Conservation (phyloP, 345 rosid genomes). For the Sapria himalayana region DNA sequence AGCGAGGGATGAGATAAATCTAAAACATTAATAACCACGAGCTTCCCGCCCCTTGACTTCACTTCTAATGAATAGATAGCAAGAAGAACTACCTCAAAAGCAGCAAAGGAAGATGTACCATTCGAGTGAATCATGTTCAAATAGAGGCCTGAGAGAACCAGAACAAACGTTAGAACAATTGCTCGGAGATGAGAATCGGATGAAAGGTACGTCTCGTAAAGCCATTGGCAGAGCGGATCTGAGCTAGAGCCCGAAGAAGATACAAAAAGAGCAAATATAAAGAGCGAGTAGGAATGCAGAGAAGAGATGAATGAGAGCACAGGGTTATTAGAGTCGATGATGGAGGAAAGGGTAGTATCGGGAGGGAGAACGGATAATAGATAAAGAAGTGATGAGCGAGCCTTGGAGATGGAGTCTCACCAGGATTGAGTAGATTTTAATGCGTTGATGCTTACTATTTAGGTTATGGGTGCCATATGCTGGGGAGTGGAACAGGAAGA, state of each 20-base stretch:
- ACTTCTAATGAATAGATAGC: conserved; percentile 67
- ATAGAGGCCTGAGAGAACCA: conserved; percentile 48
- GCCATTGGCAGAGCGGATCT: conserved; percentile 91
- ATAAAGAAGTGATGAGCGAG: conserved; percentile 56
- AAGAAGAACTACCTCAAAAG: conserved; percentile 83
- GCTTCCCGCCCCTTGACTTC: conserved; percentile 65
- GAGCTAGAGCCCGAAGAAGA: conserved; percentile 69
- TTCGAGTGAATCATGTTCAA: conserved; percentile 60
- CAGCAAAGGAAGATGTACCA: conserved; percentile 48
- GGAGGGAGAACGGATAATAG: conserved; percentile 44
- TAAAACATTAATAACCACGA: conserved; percentile 44
- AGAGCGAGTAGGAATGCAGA: conserved; percentile 30
- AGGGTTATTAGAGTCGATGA: conserved; percentile 82
- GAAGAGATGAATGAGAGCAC: conserved; percentile 82
- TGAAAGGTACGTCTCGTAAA: conserved; percentile 70
- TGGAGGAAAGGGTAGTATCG: conserved; percentile 48
- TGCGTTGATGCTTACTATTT: too few relatives aligned
- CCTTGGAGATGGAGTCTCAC: conserved; percentile 95
- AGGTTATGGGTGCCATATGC: too few relatives aligned
- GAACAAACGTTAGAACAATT: conserved; percentile 65
- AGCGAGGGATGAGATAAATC: conserved; percentile 88
- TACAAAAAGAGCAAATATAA: conserved; percentile 26
- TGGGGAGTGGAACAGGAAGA: too few relatives aligned
- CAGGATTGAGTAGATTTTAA: too few relatives aligned
- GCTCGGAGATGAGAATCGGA: conserved; percentile 76